Evolutionary conservation across 768 basidiomycete species (phyloP).

Genomic region (Pholiota molesta): DNA sequence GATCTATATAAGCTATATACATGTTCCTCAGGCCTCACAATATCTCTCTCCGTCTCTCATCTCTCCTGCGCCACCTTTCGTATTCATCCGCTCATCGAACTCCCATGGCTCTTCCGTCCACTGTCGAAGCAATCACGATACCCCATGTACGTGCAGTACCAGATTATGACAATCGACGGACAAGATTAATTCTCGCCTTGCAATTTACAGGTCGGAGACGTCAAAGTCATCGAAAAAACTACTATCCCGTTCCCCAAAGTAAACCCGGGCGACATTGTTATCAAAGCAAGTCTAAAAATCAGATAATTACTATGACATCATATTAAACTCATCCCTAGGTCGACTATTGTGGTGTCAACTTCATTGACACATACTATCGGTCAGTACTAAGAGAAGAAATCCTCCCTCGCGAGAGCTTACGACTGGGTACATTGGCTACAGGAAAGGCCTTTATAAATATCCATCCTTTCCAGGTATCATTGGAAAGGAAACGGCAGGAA

Average conservation of each 20-base stretch:
- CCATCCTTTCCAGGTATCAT: slow-evolving; percentile 64
- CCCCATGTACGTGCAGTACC: slow-evolving; percentile 38
- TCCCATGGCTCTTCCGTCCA: slow-evolving; percentile 58
- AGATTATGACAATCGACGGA: not conserved
- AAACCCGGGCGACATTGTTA: slow-evolving; percentile 59
- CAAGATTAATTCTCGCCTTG: not conserved
- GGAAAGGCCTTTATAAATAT: slow-evolving; percentile 66
- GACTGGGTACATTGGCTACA: slow-evolving; percentile 22
- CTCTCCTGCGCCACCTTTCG: slow-evolving; percentile 32
- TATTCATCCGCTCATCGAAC: slow-evolving; percentile 14
- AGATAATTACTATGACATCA: not conserved
- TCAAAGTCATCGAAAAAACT: slow-evolving; percentile 76
- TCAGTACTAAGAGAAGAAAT: slow-evolving; percentile 26
- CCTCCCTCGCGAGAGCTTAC: not conserved
- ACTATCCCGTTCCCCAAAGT: slow-evolving; percentile 69
- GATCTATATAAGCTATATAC: not conserved
- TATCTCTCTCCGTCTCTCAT: slow-evolving; percentile 6
- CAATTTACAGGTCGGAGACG: slow-evolving; percentile 56
- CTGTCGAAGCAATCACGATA: slow-evolving; percentile 74
- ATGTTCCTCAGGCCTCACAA: not conserved
- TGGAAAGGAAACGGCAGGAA: slow-evolving; percentile 82
- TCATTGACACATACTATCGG: slow-evolving; percentile 85
- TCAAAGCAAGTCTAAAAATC: slow-evolving; percentile 35
- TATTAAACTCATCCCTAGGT: slow-evolving; percentile 39
- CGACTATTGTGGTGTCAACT: slow-evolving; percentile 84